Conservation (phyloP, 2,329 filamentous ascomycete species). For the Ramularia endophylla region DNA sequence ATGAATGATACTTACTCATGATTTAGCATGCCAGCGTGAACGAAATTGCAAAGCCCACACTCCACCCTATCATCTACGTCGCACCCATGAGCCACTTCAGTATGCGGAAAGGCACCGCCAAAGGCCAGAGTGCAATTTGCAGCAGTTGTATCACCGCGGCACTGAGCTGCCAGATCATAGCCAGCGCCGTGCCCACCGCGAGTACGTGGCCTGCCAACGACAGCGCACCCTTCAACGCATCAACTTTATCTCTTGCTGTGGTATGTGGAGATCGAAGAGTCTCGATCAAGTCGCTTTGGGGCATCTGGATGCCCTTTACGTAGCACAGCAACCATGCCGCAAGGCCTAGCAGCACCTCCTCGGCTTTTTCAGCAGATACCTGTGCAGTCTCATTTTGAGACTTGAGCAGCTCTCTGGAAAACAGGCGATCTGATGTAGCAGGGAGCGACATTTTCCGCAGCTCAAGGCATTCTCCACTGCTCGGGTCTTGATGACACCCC, state of each 20-base stretch:
- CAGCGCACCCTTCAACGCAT: constrained; percentile 21
- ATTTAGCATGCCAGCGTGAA: no score
- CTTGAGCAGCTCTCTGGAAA: not conserved
- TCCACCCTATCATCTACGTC: constrained; percentile 5
- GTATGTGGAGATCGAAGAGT: constrained; percentile 15
- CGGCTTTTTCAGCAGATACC: constrained; percentile 2
- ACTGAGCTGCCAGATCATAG: constrained; percentile 23
- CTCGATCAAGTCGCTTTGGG: constrained; percentile 13
- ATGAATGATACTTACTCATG: no score
- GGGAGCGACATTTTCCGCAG: not conserved
- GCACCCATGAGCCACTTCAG: constrained; percentile 20
- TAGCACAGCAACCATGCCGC: constrained; percentile 6
- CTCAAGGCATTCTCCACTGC: constrained; percentile 12
- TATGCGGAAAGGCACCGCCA: constrained; percentile 23
- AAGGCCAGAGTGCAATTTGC: constrained; percentile 25
- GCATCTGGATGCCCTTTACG: constrained; percentile 10
- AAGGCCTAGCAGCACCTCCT: constrained; percentile 8
- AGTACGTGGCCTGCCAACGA: constrained; percentile 19
- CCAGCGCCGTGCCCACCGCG: constrained; percentile 21
- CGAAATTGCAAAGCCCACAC: no score
- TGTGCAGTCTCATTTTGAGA: not conserved
- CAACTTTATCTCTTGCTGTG: constrained; percentile 19
- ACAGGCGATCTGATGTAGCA: constrained; percentile 1
- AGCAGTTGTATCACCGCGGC: constrained; percentile 22
- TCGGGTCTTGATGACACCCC: constrained; percentile 14